Evolutionary conservation across 228 moss, liverwort and hornwort genomes (phyloP).

Genomic region (Sphagnum magellanicum): DNA sequence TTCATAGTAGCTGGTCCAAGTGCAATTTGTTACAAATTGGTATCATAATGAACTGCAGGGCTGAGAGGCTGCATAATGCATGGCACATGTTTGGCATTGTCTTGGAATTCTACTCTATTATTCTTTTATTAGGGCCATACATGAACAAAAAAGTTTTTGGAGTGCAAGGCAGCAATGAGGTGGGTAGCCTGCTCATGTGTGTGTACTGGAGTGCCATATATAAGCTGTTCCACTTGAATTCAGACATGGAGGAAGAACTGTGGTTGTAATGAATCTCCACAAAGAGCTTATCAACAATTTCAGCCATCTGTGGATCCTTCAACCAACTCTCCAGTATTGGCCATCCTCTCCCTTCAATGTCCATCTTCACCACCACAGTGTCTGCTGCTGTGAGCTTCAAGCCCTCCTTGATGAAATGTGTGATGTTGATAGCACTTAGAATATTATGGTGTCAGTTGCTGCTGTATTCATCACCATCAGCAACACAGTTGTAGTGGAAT

Average conservation of each 20-base stretch:
- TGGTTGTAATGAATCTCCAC: slow-evolving; percentile 88
- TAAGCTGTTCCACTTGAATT: slow-evolving; percentile 59
- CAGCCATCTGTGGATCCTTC: slow-evolving; percentile 55
- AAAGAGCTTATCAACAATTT: slow-evolving; percentile 78
- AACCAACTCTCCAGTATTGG: slow-evolving; percentile 68
- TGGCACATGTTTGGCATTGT: too few relatives aligned
- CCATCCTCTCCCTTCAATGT: slow-evolving; percentile 71
- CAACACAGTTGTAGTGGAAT: slow-evolving; percentile 43
- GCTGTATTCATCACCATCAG: slow-evolving; percentile 30
- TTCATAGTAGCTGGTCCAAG: too few relatives aligned
- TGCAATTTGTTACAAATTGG: too few relatives aligned
- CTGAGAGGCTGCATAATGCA: too few relatives aligned
- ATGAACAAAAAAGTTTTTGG: slow-evolving; percentile 70
- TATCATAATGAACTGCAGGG: too few relatives aligned
- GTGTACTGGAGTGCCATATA: slow-evolving; percentile 1
- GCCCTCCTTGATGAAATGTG: slow-evolving; percentile 64
- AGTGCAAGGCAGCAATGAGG: slow-evolving; percentile 61
- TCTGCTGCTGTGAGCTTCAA: slow-evolving; percentile 45
- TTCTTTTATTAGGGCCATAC: slow-evolving; percentile 54
- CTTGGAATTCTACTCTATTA: too few relatives aligned
- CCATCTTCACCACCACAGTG: slow-evolving; percentile 67
- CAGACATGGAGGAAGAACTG: slow-evolving; percentile 27
- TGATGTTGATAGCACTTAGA: slow-evolving; percentile 39
- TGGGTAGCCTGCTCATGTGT: slow-evolving; percentile 40
- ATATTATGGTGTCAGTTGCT: not conserved